A percentile compares a stretch with the other conserved stretches of the same genome.
These are phyloP conservation scores for Eimeria nieschulzi DNA, from an alignment of 169 alveolate species.

Conservation along the genomic window DNA sequence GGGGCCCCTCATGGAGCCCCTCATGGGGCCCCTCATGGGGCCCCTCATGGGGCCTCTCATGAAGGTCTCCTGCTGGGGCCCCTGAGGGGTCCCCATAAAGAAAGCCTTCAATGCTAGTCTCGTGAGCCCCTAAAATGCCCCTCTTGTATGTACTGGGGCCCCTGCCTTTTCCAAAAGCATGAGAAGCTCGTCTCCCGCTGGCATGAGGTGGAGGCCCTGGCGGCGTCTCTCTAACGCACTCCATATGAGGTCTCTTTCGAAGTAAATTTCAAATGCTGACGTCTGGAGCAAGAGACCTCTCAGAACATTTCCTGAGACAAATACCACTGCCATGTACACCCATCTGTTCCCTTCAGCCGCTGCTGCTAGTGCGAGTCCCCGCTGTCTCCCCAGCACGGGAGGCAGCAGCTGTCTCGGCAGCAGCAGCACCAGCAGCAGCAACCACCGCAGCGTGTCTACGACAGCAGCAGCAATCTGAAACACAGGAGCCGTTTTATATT, in stretches of 20 bases:
- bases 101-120: too few species aligned
- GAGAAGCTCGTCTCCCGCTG: conserved; percentile 23
- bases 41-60: not conserved
- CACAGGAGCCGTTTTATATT: conserved; percentile 20
- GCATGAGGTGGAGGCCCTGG: conserved; percentile 7
- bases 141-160: not conserved
- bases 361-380: conserved; percentile 17
- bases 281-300: conserved; percentile 35
- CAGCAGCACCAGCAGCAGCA: conserved; percentile 55
- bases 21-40: not conserved
- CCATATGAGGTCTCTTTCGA: conserved; percentile 55
- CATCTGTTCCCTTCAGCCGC: conserved; percentile 36
- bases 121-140: too few species aligned
- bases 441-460: conserved; percentile 27
- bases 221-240: conserved; percentile 28
- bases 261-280: conserved; percentile 56
- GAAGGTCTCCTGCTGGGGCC: not conserved
- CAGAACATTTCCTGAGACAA: conserved; percentile 12
- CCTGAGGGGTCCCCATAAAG: not conserved
- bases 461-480: conserved; percentile 9
- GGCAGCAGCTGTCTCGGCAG: conserved; percentile 41
- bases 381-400: not conserved
- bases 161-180: conserved; percentile 28
- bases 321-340: conserved; percentile 11
- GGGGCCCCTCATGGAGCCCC: not conserved